These are phyloP conservation scores for Tylopilus sp. DNA, from an alignment of 1,284 basidiomycete genomes.

Conservation along the genomic window DNA sequence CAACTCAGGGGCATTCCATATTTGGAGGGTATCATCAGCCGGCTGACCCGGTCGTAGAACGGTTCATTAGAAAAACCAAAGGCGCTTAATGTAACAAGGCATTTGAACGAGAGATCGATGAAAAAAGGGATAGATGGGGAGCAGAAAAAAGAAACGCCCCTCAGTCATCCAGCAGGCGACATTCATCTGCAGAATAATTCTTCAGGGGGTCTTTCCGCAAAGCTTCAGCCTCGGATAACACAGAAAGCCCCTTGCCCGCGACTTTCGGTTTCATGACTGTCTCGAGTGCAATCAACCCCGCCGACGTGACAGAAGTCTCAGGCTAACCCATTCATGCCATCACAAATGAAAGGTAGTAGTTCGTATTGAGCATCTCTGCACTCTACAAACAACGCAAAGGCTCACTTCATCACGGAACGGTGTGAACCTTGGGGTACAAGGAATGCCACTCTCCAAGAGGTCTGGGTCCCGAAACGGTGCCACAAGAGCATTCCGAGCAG, in stretches of 20 bases:
- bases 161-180: constrained; percentile 22
- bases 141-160: constrained; percentile 5
- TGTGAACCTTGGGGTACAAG: constrained; percentile 54
- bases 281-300: constrained; percentile 33
- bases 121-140: constrained; percentile 11
- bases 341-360: constrained; percentile 1
- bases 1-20: constrained; percentile 20
- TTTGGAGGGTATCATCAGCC: constrained; percentile 5
- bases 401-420: constrained; percentile 68
- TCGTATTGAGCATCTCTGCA: constrained; percentile 6
- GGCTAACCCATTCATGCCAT: constrained; percentile 18
- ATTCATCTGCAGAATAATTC: constrained; percentile 50
- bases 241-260: constrained; percentile 38
- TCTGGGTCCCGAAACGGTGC: constrained; percentile 41
- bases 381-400: neutral
- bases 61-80: constrained; percentile 6
- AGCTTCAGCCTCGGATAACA: constrained; percentile 65
- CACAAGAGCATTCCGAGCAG: constrained; percentile 29
- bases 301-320: constrained; percentile 30
- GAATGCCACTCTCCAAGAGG: constrained; percentile 22
- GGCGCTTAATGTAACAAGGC: constrained; percentile 3
- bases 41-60: no score
- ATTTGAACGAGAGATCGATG: neutral
- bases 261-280: constrained; percentile 62
- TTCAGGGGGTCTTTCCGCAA: constrained; percentile 73